These are phyloP conservation scores for Citrus unshiu DNA, from an alignment of 345 rosid species.

Conservation along the genomic window DNA sequence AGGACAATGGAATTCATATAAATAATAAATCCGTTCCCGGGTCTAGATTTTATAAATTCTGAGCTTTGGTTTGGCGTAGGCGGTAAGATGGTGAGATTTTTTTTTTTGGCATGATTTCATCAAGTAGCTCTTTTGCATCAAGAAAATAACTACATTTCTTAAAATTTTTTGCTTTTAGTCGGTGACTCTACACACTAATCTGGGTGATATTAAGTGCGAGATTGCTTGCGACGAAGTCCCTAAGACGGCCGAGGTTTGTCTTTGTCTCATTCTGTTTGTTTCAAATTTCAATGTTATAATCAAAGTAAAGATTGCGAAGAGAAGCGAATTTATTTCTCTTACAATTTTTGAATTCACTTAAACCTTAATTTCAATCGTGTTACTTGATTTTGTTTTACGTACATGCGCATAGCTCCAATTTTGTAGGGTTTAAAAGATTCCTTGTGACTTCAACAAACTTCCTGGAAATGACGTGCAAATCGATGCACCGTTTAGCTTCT, in stretches of 20 bases:
- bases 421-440: not conserved
- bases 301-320: not conserved
- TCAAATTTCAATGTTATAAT: not conserved
- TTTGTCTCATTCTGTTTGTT: not conserved
- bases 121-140: not conserved
- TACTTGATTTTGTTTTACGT: not conserved
- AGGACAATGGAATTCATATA: not conserved
- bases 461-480: not conserved
- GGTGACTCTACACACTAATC: conserved; percentile 94
- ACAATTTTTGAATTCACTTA: not conserved
- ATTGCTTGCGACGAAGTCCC: conserved; percentile 93
- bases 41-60: not conserved
- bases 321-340: not conserved
- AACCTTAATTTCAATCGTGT: not conserved
- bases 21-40: not conserved
- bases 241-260: conserved; percentile 77
- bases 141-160: not conserved
- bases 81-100: conserved; percentile 23
- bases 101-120: not conserved
- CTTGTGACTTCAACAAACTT: not conserved
- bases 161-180: conserved; percentile 40
- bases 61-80: not conserved
- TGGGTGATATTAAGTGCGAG: conserved; percentile 98
- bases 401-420: not conserved
- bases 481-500: not conserved